A percentile compares a stretch with the other conserved stretches of the same genome.
Evolutionary conservation across 192 early-diverging fungal species (phyloP).

Genomic region (Coemansia erecta): DNA sequence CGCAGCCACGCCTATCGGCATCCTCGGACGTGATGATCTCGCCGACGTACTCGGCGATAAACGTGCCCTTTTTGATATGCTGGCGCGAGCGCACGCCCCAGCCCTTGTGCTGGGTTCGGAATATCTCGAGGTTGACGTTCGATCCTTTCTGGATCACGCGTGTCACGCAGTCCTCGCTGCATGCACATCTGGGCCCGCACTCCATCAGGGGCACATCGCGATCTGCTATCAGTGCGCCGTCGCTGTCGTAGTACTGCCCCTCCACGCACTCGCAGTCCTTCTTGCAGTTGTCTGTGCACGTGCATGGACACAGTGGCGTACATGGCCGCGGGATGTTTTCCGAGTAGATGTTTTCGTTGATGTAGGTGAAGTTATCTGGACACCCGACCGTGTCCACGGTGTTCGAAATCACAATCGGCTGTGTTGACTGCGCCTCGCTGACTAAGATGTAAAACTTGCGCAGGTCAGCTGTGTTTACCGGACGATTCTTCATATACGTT

Average conservation of each 20-base stretch:
- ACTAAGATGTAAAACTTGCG: constrained; percentile 29
- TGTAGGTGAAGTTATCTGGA: constrained; percentile 41
- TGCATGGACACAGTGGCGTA: constrained; percentile 33
- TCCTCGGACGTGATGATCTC: constrained; percentile 83
- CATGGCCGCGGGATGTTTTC: constrained; percentile 45
- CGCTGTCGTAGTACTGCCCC: constrained; percentile 26
- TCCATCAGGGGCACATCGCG: constrained; percentile 26
- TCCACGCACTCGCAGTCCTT: constrained; percentile 25
- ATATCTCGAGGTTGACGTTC: constrained; percentile 37
- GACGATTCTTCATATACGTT: not conserved
- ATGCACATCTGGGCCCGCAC: constrained; percentile 41
- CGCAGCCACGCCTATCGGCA: constrained; percentile 65
- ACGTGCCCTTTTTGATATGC: constrained; percentile 54
- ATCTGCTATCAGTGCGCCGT: constrained; percentile 20
- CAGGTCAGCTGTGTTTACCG: constrained; percentile 29
- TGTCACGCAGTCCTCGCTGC: constrained; percentile 32
- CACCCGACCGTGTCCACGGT: constrained; percentile 33
- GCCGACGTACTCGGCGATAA: constrained; percentile 96
- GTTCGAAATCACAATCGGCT: constrained; percentile 33
- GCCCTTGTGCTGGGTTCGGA: constrained; percentile 38
- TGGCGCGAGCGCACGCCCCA: constrained; percentile 48
- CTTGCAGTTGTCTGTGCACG: constrained; percentile 24
- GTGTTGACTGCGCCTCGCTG: constrained; percentile 12
- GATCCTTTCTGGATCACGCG: constrained; percentile 48
- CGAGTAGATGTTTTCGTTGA: constrained; percentile 33